Percentiles rank a stretch among this genome's conserved stretches.
These are phyloP conservation scores for Pythium coloratum DNA, from an alignment of 352 stramenopile species.

Conservation along the genomic window DNA sequence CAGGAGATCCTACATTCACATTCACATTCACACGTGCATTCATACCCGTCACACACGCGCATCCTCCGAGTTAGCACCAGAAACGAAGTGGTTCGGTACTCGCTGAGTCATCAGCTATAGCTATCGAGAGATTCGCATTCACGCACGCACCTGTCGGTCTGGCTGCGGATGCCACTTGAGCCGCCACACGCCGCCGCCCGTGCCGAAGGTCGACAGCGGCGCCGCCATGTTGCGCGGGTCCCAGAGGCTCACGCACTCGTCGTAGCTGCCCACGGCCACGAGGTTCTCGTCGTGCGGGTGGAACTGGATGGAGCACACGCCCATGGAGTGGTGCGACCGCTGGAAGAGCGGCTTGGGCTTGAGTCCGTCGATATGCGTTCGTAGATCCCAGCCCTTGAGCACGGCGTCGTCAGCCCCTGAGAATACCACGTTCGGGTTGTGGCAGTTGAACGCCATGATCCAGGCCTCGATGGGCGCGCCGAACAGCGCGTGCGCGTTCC, in stretches of 20 bases:
- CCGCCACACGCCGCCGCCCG: slow-evolving; percentile 78
- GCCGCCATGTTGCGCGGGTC: slow-evolving; percentile 63
- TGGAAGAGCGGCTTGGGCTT: slow-evolving; percentile 45
- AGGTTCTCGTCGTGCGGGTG: slow-evolving; percentile 63
- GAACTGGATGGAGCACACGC: slow-evolving; percentile 86
- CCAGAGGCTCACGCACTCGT: slow-evolving; percentile 80
- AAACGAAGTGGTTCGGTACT: not conserved
- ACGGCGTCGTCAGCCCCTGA: slow-evolving; percentile 77
- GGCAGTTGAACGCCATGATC: slow-evolving; percentile 82
- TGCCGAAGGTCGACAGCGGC: slow-evolving; percentile 44
- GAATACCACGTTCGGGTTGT: slow-evolving; percentile 75
- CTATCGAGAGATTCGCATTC: not conserved
- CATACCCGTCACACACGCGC: not conserved
- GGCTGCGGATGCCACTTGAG: slow-evolving; percentile 78
- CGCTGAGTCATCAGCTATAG: slow-evolving; percentile 17
- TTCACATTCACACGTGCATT: not conserved
- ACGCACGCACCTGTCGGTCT: slow-evolving; percentile 39
- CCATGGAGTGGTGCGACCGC: slow-evolving; percentile 73
- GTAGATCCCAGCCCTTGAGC: slow-evolving; percentile 83
- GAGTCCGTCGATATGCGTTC: slow-evolving; percentile 17
- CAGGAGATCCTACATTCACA: slow-evolving; percentile 48
- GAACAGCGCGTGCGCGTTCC: slow-evolving; percentile 71
- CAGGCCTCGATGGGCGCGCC: slow-evolving; percentile 80
- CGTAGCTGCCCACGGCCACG: slow-evolving; percentile 83
- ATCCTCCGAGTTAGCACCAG: slow-evolving; percentile 3